phyloP scores from a whole-genome alignment of 768 basidiomycete species.

The Gloeophyllum trabeum region DNA sequence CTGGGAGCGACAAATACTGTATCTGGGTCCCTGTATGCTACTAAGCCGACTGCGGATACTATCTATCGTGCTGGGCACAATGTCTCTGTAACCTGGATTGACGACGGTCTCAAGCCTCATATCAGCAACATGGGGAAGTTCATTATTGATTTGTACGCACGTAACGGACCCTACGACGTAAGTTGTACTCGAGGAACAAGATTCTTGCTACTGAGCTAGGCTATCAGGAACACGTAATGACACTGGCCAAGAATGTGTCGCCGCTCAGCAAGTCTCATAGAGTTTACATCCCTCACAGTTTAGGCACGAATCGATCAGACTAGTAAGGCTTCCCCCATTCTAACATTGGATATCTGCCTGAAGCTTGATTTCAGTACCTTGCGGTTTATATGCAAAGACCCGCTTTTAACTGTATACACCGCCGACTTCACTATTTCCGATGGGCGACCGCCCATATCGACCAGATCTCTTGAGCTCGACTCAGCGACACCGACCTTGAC shows the following conservation, averaged over 20 bases:
- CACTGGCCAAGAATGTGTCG: background rate
- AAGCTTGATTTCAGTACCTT: conserved; percentile 19
- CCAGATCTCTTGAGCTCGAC: background rate
- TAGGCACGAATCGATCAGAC: background rate
- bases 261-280: background rate
- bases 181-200: no score
- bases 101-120: background rate
- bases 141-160: background rate
- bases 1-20: no score
- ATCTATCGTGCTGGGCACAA: background rate
- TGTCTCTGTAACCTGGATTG: background rate
- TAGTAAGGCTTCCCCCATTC: background rate
- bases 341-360: background rate
- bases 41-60: background rate
- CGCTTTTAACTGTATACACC: conserved; percentile 29
- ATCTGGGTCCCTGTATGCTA: background rate
- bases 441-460: background rate
- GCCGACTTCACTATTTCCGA: conserved; percentile 36
- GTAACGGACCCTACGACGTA: background rate
- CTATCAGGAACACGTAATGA: no score
- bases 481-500: background rate
- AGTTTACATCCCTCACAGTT: background rate
- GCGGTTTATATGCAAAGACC: conserved; percentile 19
- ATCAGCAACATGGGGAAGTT: background rate
- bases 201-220: no score